A percentile compares a stretch with the other conserved stretches of the same genome.
These are phyloP conservation scores for Aspergillus glaucus DNA, from an alignment of 2,329 filamentous ascomycete genomes.

Conservation along the genomic window DNA sequence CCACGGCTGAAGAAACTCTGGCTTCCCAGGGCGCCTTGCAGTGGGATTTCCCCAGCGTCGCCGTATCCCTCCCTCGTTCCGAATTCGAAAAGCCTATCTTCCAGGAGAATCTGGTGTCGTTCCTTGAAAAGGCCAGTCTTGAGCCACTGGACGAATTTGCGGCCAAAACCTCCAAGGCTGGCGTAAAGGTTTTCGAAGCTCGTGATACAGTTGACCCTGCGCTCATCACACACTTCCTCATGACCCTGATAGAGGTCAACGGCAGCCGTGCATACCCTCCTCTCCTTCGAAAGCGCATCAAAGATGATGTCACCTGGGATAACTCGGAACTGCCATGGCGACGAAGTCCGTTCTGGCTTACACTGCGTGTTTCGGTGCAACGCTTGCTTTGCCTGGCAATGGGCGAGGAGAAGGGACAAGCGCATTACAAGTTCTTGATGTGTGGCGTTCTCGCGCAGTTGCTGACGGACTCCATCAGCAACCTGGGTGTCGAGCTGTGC, in stretches of 20 bases:
- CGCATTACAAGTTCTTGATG: conserved; percentile 56
- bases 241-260: conserved; percentile 53
- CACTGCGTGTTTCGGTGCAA: conserved; percentile 53
- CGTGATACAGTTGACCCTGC: conserved; percentile 54
- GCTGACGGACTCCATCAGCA: conserved; percentile 33
- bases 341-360: conserved; percentile 56
- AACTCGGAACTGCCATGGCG: conserved; percentile 53
- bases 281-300: conserved; percentile 51
- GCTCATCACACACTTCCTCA: conserved; percentile 54
- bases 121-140: conserved; percentile 32
- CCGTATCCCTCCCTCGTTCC: conserved; percentile 29
- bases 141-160: conserved; percentile 51
- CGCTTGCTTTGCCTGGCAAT: conserved; percentile 43
- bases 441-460: conserved; percentile 43
- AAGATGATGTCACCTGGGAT: conserved; percentile 55
- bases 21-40: conserved; percentile 46
- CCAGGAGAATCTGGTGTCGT: conserved; percentile 40
- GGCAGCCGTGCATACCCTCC: conserved; percentile 37
- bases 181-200: conserved; percentile 43
- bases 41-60: conserved; percentile 56
- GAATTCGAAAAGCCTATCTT: conserved; percentile 34
- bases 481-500: conserved; percentile 30
- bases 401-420: conserved; percentile 37
- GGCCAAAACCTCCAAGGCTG: conserved; percentile 49
- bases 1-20: conserved; percentile 48